A percentile compares a stretch with the other conserved stretches of the same genome.
Evolutionary conservation across 176 grass and related monocot genomes (phyloP).

Genomic region (Musa acuminata): DNA sequence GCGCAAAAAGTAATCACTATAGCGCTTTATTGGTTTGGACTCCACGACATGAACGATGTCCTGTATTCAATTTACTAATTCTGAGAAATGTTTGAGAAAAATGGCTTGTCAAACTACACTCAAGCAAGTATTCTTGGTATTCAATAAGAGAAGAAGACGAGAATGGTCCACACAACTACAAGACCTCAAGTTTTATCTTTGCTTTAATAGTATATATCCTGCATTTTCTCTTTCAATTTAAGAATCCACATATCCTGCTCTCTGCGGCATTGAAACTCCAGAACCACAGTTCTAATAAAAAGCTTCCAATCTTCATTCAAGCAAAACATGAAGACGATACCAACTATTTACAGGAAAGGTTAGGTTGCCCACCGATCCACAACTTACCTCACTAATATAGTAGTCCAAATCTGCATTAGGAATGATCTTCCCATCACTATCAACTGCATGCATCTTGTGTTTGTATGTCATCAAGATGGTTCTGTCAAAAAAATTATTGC

Average conservation of each 20-base stretch:
- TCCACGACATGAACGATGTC: constrained; percentile 82
- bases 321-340: neutral
- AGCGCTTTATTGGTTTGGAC: constrained; percentile 54
- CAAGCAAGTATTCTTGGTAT: neutral
- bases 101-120: neutral
- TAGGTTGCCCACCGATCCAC: neutral
- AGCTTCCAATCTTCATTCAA: too few relatives aligned
- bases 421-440: constrained; percentile 74
- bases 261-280: too few relatives aligned
- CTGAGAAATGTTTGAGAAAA: neutral
- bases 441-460: constrained; percentile 92
- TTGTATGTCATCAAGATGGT: constrained; percentile 96
- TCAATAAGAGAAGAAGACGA: too few relatives aligned
- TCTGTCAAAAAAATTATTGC: constrained; percentile 28
- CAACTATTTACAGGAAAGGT: neutral
- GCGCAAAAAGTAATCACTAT: constrained; percentile 90
- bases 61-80: constrained; percentile 20
- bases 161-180: too few relatives aligned
- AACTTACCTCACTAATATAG: constrained; percentile 69
- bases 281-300: too few relatives aligned
- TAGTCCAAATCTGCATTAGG: constrained; percentile 88
- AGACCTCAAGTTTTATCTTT: too few relatives aligned
- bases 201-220: too few relatives aligned
- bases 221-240: too few relatives aligned
- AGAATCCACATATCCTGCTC: too few relatives aligned